A percentile compares a stretch with the other conserved stretches of the same genome.
These are phyloP conservation scores for Mortierella sp. DNA, from an alignment of 371 early-diverging fungal genomes.

Conservation along the genomic window DNA sequence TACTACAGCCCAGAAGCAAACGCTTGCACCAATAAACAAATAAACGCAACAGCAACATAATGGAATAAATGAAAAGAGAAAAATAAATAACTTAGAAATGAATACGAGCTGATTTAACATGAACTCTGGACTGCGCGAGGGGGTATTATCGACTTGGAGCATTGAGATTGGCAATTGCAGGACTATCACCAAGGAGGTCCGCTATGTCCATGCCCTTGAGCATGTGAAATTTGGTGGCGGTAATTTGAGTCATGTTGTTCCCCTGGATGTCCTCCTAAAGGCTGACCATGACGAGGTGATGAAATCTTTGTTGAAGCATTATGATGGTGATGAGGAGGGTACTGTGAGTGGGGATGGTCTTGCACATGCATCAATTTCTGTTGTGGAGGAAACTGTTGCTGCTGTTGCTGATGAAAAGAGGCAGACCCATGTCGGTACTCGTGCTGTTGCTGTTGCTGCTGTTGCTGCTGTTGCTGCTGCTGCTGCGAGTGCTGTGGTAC, in stretches of 20 bases:
- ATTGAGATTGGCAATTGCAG: neutral
- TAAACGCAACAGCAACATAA: neutral
- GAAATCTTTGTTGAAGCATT: constrained; percentile 18
- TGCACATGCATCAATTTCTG: constrained; percentile 28
- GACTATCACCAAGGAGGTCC: constrained; percentile 31
- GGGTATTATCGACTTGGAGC: neutral
- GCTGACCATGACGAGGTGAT: constrained; percentile 38
- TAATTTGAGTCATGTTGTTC: constrained; percentile 39
- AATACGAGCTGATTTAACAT: neutral
- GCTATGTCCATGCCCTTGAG: constrained; percentile 18
- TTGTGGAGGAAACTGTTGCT: constrained; percentile 14
- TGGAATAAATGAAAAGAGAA: neutral
- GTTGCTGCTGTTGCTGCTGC: constrained; percentile 29
- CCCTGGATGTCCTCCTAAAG: constrained; percentile 6
- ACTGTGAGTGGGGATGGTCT: constrained; percentile 25
- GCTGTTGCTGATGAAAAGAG: constrained; percentile 27
- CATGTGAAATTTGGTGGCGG: constrained; percentile 27
- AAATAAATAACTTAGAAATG: neutral
- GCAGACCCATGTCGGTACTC: constrained; percentile 27
- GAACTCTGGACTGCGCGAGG: neutral
- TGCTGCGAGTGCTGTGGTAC: constrained; percentile 23
- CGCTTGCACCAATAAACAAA: neutral
- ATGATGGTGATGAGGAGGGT: constrained; percentile 24
- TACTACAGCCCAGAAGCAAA: neutral
- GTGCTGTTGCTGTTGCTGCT: constrained; percentile 27